Conservation (phyloP, 371 early-diverging fungal genomes). For the Catenaria anguillulae region DNA sequence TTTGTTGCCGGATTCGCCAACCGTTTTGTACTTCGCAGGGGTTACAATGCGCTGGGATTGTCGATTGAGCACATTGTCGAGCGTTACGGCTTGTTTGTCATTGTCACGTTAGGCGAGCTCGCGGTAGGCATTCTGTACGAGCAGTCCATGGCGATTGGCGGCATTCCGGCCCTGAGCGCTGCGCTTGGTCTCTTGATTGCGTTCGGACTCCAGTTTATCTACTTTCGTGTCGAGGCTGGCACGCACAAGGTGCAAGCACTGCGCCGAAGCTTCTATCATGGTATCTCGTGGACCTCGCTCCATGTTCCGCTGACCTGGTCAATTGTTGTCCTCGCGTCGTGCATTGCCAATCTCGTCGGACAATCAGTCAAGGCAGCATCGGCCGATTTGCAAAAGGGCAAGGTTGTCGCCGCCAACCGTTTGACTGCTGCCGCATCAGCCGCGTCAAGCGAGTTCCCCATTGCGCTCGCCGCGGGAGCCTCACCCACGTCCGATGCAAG, state of each 20-base stretch:
- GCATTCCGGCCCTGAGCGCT: conserved; percentile 2
- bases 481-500: too few species aligned
- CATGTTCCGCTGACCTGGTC: too few species aligned
- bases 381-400: neutral
- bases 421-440: too few species aligned
- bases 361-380: neutral
- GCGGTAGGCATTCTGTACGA: conserved; percentile 11
- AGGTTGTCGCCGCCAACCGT: too few species aligned
- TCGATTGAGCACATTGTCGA: conserved; percentile 19
- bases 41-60: neutral
- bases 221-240: conserved; percentile 11
- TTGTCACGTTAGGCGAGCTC: conserved; percentile 14
- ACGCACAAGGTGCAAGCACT: conserved; percentile 12
- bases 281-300: too few species aligned
- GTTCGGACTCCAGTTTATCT: conserved; percentile 8
- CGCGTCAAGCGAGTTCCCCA: too few species aligned
- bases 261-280: neutral
- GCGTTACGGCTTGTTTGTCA: conserved; percentile 11
- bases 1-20: neutral
- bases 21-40: neutral
- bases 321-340: too few species aligned
- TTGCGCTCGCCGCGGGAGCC: too few species aligned
- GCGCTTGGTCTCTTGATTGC: conserved; percentile 11
- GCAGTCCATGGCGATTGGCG: neutral
- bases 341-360: neutral